phyloP scores from a whole-genome alignment of 148 eudicot species.

The Camellia granthamiana region DNA sequence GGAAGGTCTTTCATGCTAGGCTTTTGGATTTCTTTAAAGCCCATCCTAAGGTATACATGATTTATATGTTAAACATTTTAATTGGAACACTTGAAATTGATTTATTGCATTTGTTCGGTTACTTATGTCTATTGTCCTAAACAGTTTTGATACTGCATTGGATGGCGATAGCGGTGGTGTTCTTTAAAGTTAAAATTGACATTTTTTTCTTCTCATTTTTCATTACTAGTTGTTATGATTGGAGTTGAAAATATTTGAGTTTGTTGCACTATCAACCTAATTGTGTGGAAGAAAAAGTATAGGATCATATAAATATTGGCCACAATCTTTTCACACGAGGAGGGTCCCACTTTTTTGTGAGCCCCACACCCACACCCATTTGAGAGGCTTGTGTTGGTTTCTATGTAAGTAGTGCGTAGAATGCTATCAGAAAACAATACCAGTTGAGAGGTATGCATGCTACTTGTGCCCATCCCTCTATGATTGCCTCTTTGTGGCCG shows the following conservation, averaged over 20 bases:
- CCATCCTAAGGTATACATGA: constrained; percentile 57
- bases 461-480: not conserved
- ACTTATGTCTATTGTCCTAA: too few species aligned
- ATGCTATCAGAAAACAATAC: not conserved
- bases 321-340: too few species aligned
- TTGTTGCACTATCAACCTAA: not conserved
- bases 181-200: too few species aligned
- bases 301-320: too few species aligned
- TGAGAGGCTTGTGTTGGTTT: too few species aligned
- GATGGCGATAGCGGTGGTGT: too few species aligned
- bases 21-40: constrained; percentile 39
- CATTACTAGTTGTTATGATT: too few species aligned
- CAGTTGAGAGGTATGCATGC: not conserved
- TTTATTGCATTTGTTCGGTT: not conserved
- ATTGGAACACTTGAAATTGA: not conserved
- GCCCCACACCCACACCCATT: too few species aligned
- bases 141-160: too few species aligned
- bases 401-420: too few species aligned
- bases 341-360: too few species aligned
- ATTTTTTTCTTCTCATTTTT: too few species aligned
- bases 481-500: not conserved
- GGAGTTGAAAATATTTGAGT: not conserved
- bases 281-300: not conserved
- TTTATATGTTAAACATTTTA: not conserved
- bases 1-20: constrained; percentile 51